Evolutionary conservation across 208 protist genomes (phyloP).

Genomic region (Trypanosoma avium): DNA sequence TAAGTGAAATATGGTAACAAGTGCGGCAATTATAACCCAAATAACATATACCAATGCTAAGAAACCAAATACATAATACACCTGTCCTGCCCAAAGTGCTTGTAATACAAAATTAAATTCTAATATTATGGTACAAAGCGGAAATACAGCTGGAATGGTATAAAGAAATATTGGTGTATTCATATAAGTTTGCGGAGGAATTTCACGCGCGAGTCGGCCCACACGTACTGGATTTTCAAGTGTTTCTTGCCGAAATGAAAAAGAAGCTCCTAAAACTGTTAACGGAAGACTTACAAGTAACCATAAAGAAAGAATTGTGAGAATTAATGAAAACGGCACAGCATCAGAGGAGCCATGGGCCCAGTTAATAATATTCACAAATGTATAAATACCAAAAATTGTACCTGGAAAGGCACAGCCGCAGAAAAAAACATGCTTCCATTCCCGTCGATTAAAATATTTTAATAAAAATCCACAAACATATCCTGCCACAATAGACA

Average conservation of each 20-base stretch:
- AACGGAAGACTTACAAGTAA: conserved; percentile 95
- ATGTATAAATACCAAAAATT: conserved; percentile 60
- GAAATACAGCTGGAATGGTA: conserved; percentile 85
- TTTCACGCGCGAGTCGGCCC: conserved; percentile 96
- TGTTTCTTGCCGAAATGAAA: conserved; percentile 90
- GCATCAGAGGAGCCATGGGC: conserved; percentile 54
- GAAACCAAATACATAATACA: conserved; percentile 99
- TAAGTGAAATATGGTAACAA: conserved; percentile 97
- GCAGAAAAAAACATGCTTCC: conserved; percentile 91
- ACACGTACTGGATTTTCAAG: conserved; percentile 87
- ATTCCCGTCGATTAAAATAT: conserved; percentile 87
- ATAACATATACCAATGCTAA: conserved; percentile 96
- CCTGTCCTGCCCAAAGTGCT: conserved; percentile 91
- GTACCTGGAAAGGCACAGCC: conserved; percentile 62
- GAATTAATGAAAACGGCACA: conserved; percentile 58
- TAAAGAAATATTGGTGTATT: conserved; percentile 56
- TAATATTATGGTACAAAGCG: conserved; percentile 97
- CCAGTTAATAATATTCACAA: conserved; percentile 68
- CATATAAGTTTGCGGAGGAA: conserved; percentile 87
- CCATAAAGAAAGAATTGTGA: conserved; percentile 80
- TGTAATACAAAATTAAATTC: conserved; percentile 98
- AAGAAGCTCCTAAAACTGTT: conserved; percentile 94
- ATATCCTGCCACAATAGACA: conserved; percentile 91
- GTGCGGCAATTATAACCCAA: conserved; percentile 92
- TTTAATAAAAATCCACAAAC: conserved; percentile 90